phyloP scores from a whole-genome alignment of 2,329 filamentous ascomycete species.

The Pyrenochaeta sp. region DNA sequence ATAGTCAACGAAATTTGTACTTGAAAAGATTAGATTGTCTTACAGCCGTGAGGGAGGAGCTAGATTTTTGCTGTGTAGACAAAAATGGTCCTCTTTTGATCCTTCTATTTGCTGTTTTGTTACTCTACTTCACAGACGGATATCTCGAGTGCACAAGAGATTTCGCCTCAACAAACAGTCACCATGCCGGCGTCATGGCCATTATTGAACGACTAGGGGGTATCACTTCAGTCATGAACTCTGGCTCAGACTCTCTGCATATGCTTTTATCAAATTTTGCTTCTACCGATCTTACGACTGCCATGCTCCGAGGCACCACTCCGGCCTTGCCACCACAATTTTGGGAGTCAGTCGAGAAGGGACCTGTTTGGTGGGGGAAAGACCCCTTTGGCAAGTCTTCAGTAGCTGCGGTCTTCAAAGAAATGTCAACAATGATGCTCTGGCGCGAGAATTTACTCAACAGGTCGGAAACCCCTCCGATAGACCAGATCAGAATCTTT shows the following conservation, averaged over 20 bases:
- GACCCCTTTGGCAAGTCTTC: no score
- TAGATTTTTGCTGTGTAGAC: slow-evolving; percentile 9
- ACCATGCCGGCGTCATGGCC: slow-evolving; percentile 64
- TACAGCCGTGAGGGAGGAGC: slow-evolving; percentile 13
- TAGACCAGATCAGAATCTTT: no score
- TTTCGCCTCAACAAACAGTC: slow-evolving; percentile 19
- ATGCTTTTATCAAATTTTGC: slow-evolving; percentile 23
- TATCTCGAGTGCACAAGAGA: slow-evolving; percentile 18
- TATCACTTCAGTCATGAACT: slow-evolving; percentile 9
- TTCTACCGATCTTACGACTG: slow-evolving; percentile 21
- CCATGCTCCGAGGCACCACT: slow-evolving; percentile 15
- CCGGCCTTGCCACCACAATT: slow-evolving; percentile 15
- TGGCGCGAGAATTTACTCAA: no score
- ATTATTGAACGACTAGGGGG: slow-evolving; percentile 79
- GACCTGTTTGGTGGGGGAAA: slow-evolving; percentile 19
- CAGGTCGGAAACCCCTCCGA: no score
- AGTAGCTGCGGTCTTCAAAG: no score
- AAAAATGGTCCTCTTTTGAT: slow-evolving; percentile 11
- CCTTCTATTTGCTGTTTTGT: slow-evolving; percentile 18
- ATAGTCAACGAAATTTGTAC: slow-evolving; percentile 8
- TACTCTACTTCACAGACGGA: slow-evolving; percentile 22
- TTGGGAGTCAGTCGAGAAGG: slow-evolving; percentile 14
- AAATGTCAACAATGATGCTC: no score
- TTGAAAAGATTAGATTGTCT: slow-evolving; percentile 13
- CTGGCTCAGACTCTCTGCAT: slow-evolving; percentile 11